Conservation (phyloP, 2,329 filamentous ascomycete species). For the Diaporthe sp. region DNA sequence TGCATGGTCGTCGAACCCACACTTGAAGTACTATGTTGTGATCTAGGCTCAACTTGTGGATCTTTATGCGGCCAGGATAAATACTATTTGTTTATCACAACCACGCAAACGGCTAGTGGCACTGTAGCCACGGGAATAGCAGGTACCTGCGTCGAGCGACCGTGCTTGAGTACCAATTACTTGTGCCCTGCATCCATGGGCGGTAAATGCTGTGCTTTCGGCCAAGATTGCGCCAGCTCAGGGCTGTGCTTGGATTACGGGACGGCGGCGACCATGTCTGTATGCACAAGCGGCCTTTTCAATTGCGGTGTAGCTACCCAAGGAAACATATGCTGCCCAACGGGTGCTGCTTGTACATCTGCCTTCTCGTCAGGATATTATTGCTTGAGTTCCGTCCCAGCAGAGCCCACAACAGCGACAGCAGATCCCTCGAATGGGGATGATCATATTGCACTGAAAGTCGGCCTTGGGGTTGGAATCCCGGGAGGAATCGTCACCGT, state of each 20-base stretch:
- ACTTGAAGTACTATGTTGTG: background rate
- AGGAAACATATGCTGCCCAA: background rate
- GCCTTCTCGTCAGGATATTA: background rate
- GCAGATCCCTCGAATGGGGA: background rate
- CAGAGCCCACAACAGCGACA: too few relatives aligned
- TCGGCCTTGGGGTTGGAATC: conserved; percentile 18
- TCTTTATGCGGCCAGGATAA: background rate
- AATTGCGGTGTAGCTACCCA: background rate
- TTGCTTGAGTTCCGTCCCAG: background rate
- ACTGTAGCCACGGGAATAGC: background rate
- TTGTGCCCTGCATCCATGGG: background rate
- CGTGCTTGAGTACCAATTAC: background rate
- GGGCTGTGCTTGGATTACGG: background rate
- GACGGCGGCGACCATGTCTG: background rate
- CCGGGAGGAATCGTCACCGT: background rate
- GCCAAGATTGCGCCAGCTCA: background rate
- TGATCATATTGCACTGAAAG: background rate
- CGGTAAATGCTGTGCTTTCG: background rate
- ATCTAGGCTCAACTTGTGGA: background rate
- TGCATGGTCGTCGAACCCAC: background rate
- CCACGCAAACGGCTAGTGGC: background rate
- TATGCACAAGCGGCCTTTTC: background rate
- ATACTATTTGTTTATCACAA: background rate
- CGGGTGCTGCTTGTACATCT: background rate
- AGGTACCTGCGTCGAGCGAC: background rate